Base-by-base conservation (phyloP, 2,329 filamentous ascomycete species). In the Stachybotrys chartarum region DNA sequence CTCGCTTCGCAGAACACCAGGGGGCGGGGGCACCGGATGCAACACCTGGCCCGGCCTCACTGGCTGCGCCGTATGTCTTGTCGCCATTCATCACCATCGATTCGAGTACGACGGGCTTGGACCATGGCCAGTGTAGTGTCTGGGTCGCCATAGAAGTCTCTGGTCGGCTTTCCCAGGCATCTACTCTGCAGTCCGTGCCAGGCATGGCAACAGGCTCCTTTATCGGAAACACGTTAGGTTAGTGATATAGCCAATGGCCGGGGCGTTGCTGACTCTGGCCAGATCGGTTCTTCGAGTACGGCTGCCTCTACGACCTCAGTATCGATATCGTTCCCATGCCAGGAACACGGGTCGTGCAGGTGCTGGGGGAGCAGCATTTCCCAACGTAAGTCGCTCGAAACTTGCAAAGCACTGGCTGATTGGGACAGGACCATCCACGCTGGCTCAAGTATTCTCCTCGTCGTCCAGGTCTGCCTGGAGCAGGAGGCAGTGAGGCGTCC, bases 61-160 rank as follows among this genome's bases (percentile, higher is more conserved):
- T 24, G 24, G 2, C 24, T 24, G 24, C 24, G 24, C 24, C 24
- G 24, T 24, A 24, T 24, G 24, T 24, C 24, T 24, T 80, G 14
- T 67, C 71, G 6, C 79, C 78, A 5, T 66, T 67, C 31, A 68
- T 82, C 30, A 62, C 66, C 16, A 71, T 79, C 30, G 78, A 70
- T 0, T 71, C 78, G 1, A 76, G 79, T 51, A 63, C 68, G 6
- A 66, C 65, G 6, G 62, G 68, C 1, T 61, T 76, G 1, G 64
- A 69, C 6, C 64, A 69, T 44, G 68, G 65, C 3, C 62, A 64
- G 44, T 62, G 65, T 35, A 67, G 60, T 11, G 58, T 80, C n/a
- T 82, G 76, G 79, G 75, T 70, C 2, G 76, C 78, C 4, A 69
- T 82, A 52, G 75, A 82, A 63, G 60, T 82, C 44, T 75, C 70